phyloP scores from a whole-genome alignment of 371 early-diverging fungal genomes.

The Mortierella sp. region DNA sequence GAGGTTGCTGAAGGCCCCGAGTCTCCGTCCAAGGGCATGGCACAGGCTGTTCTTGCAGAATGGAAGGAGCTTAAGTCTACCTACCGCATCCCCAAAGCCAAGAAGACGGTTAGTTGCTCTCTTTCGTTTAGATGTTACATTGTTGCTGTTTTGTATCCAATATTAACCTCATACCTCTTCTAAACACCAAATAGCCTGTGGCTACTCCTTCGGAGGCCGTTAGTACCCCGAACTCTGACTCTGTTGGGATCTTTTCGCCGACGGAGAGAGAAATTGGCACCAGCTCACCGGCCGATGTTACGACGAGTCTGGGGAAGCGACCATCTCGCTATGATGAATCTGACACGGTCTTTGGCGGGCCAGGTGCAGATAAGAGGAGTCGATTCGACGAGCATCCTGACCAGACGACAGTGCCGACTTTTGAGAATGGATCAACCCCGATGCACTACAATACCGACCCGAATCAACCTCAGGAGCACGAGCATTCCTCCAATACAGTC shows the following conservation, averaged over 20 bases:
- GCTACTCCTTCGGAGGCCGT: constrained; percentile 23
- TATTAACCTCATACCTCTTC: not conserved
- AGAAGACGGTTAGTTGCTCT: constrained; percentile 34
- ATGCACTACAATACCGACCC: not conserved
- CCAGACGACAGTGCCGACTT: not conserved
- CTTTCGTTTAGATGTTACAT: not conserved
- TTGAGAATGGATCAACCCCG: not conserved
- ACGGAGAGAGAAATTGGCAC: constrained; percentile 28
- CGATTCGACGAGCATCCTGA: constrained; percentile 2
- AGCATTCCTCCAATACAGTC: not conserved
- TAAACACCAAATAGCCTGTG: not conserved
- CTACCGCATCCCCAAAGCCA: constrained; percentile 75
- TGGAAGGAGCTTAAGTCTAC: constrained; percentile 72
- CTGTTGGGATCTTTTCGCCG: constrained; percentile 52
- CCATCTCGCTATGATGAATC: constrained; percentile 46
- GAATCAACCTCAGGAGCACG: not conserved
- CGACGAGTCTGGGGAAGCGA: constrained; percentile 40
- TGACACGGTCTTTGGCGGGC: not conserved
- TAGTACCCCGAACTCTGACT: constrained; percentile 39
- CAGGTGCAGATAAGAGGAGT: not conserved
- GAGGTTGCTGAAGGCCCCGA: constrained; percentile 61
- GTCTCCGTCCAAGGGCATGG: constrained; percentile 56
- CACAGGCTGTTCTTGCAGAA: constrained; percentile 58
- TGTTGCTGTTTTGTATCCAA: too few relatives aligned
- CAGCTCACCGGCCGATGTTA: constrained; percentile 37